phyloP scores from a whole-genome alignment of 441 rosid species.

The Cnidoscolus chayamansa region DNA sequence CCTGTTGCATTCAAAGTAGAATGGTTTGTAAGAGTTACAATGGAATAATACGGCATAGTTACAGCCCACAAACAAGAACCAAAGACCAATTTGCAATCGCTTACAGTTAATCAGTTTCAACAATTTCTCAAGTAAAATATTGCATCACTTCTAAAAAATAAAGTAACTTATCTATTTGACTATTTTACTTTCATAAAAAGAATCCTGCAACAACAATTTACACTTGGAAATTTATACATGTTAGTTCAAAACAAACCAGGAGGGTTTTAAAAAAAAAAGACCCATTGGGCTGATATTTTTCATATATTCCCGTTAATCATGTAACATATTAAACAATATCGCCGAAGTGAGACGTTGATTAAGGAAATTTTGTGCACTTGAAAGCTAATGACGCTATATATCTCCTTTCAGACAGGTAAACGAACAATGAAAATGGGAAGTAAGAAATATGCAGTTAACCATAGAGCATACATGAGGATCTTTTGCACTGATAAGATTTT shows the following conservation, averaged over 20 bases:
- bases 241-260: background rate
- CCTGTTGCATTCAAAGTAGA: slow-evolving; percentile 43
- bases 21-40: slow-evolving; percentile 12
- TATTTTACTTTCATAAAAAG: background rate
- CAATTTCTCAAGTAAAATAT: background rate
- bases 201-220: background rate
- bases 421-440: background rate
- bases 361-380: background rate
- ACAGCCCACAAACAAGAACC: background rate
- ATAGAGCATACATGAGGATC: background rate
- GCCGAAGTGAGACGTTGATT: background rate
- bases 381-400: background rate
- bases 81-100: background rate
- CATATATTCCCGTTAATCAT: background rate
- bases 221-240: background rate
- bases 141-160: background rate
- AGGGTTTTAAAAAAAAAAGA: background rate
- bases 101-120: background rate
- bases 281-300: background rate
- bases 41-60: background rate
- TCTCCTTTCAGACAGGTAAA: background rate
- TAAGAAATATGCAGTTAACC: background rate
- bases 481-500: background rate
- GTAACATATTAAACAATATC: background rate
- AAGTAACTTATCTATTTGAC: background rate